These are phyloP conservation scores for Platanus orientalis DNA, from an alignment of 164 flowering plant genomes.

Conservation along the genomic window DNA sequence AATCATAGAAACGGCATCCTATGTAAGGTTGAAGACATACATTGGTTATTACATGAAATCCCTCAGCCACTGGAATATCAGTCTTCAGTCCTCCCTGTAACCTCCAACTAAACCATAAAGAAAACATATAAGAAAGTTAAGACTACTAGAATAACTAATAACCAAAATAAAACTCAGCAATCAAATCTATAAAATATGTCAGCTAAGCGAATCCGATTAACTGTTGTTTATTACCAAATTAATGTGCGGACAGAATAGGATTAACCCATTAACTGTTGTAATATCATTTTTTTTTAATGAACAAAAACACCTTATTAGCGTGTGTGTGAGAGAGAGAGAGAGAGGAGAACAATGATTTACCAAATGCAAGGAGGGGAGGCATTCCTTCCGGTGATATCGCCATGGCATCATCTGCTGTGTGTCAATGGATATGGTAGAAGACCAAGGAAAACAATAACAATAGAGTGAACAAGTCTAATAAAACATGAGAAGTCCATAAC, in stretches of 20 bases:
- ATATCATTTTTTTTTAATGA: too few relatives aligned
- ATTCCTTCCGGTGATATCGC: constrained; percentile 86
- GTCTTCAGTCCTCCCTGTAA: constrained; percentile 87
- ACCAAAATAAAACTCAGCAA: background rate
- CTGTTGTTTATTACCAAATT: background rate
- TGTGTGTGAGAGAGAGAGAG: too few relatives aligned
- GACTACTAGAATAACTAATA: background rate
- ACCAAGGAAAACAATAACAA: background rate
- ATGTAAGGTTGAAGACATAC: constrained; percentile 39
- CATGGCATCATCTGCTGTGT: constrained; percentile 86
- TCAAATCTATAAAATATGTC: background rate
- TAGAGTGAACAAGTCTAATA: too few relatives aligned
- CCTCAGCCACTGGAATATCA: constrained; percentile 93
- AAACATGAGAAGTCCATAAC: too few relatives aligned
- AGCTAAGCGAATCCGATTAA: background rate
- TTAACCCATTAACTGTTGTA: background rate
- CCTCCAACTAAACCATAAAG: constrained; percentile 54
- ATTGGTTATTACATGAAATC: constrained; percentile 71
- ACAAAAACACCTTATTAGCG: too few relatives aligned
- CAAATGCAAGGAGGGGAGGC: too few relatives aligned
- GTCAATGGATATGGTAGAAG: background rate
- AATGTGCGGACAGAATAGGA: background rate
- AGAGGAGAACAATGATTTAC: too few relatives aligned
- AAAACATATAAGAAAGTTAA: constrained; percentile 1
- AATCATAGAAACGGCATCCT: too few relatives aligned